Conservation (phyloP, 805 yeast genomes). For the Maudiozyma saulgeensis region DNA sequence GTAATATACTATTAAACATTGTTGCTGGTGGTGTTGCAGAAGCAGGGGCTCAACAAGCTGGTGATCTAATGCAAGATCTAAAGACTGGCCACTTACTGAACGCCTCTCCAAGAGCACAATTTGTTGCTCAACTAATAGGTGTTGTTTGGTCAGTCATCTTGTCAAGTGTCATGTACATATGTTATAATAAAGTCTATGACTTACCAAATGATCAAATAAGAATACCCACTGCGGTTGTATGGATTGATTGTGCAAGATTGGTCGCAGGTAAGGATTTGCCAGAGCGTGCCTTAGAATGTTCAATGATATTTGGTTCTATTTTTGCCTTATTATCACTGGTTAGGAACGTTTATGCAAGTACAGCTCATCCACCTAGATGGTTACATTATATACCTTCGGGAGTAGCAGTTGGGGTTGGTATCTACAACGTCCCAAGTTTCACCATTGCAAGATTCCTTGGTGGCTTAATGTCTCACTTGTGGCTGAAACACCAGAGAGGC, state of each 20-base stretch:
- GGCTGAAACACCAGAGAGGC: constrained; percentile 36
- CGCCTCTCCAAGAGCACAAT: constrained; percentile 89
- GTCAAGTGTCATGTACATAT: constrained; percentile 71
- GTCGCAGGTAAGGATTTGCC: constrained; percentile 91
- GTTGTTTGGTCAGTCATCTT: constrained; percentile 74
- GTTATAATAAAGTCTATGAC: constrained; percentile 72
- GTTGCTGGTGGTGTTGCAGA: constrained; percentile 97
- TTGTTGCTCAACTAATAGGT: constrained; percentile 81
- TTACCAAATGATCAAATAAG: constrained; percentile 78
- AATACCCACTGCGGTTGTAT: constrained; percentile 89
- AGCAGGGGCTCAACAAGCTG: constrained; percentile 99
- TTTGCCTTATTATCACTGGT: constrained; percentile 63
- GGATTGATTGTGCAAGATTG: constrained; percentile 92
- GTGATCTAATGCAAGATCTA: constrained; percentile 94
- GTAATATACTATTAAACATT: constrained; percentile 72
- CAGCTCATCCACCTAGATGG: constrained; percentile 32
- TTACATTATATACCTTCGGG: constrained; percentile 72
- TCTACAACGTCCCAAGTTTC: constrained; percentile 87
- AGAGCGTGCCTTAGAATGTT: constrained; percentile 54
- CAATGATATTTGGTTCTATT: constrained; percentile 50
- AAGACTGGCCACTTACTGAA: constrained; percentile 89
- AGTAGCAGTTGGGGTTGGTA: constrained; percentile 95
- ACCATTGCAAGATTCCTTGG: constrained; percentile 90
- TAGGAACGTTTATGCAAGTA: constrained; percentile 44
- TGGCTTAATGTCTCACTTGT: constrained; percentile 55